Base-by-base conservation (phyloP, 1,139 yeast species). In the Hemisphaericaspora subhashii region DNA sequence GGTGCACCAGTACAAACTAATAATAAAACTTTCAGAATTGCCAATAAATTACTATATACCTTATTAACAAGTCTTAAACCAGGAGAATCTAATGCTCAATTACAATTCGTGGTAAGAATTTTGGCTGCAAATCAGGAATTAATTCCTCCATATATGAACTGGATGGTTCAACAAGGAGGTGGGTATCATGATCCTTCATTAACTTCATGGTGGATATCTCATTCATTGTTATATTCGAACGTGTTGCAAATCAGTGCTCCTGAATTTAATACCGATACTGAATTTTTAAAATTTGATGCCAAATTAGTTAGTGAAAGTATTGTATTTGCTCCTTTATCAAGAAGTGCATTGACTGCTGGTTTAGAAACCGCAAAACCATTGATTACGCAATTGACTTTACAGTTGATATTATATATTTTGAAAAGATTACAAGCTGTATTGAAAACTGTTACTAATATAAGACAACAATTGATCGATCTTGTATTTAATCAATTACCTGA, bases 151-250 rank as follows among this genome's bases (percentile, higher is more conserved):
- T 90, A 85, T 48, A 71, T 80, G 57, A 69, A 77, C 36, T 74
- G 80, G 60, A 54, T 81, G 21, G 72, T 77, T 3, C 62, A 67
- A 22, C 72, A 77, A 25, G 74, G 77, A 30, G 76, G 77, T 44
- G 86, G 80, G 33, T 72, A 70, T 44, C 88, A 67, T 60, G 90
- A 83, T 40, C 94, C 95, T 2, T 74, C 80, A 34, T 65, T 83
- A 42, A 70, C 94, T 1, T 81, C 90, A 5, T 87, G 86, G 67
- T 90, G 95, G 90, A 68, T 89, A 25, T 84, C 92, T 8, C 83
- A 79, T 58, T 76, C 88, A 1, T 65, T 83, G 20, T 61, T 88
- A 7, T 65, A 84, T 37, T 72, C 82, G 1, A 75, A 79, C 42
- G 68, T 86, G 9, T 69, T 86, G 12, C 71, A 70, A 31, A 53